Evolutionary conservation across 2,329 filamentous ascomycete species (phyloP), one percentile per base, ranked within the genome.

Genomic region (Boeremia lycopersici): DNA sequence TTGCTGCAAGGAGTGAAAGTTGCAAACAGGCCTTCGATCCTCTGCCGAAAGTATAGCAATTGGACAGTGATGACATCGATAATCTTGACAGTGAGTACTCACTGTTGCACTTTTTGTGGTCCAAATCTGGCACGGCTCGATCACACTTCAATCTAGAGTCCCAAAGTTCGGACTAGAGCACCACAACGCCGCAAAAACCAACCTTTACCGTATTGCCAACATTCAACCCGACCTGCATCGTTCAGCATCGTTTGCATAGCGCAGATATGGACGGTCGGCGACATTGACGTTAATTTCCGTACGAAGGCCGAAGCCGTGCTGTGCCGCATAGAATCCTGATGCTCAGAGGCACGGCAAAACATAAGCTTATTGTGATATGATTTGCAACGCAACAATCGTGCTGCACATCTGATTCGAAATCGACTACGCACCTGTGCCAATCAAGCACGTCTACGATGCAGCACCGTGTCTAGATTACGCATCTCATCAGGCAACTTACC

Each of bases 251-350:
- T 26, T 47, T 12, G 23, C 36, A 36, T 38, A 30, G 26, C 10
- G 9, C 29, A n/a, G 15, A 17, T 31, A 11, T 15, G 26, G 30
- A 23, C 13, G 6, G 19, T 44, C 39, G 19, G 44, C 33, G 38
- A 39, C 34, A 39, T 39, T 23, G 34, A 38, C 25, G n/a, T 49
- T 15, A 41, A 49, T 54, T 30, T 54, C 51, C 45, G n/a, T 17
- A 11, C 11, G 2, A 26, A 23, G 33, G 19, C 13, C 23, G 15
- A 45, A 19, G 40, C 29, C 29, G 8, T 23, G n/a, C 45, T 45
- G 45, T 49, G 51, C 51, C 51, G 29, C 45, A 36, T 2, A n/a
- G 19, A 36, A 54, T 40, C 25, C 45, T 23, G 19, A 23, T 23
- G 19, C 51, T 34, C 17, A 54, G 31, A 29, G 25, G 45, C 45